Evolutionary conservation across 2,329 filamentous ascomycete species (phyloP).

Genomic region (Mycocentrospora acerina): DNA sequence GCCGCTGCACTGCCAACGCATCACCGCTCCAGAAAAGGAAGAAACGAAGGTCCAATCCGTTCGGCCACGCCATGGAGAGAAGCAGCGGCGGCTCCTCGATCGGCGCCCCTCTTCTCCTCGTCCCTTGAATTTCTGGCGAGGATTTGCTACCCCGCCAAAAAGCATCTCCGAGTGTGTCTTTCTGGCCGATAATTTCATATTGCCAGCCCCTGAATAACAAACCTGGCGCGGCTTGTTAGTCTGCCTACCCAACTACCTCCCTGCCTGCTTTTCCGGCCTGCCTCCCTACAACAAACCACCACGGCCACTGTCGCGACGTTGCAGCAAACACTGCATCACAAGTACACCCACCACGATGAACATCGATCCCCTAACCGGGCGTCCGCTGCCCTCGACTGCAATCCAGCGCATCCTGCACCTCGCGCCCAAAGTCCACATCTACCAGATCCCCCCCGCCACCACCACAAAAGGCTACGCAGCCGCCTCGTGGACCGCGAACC

Average conservation of each 20-base stretch:
- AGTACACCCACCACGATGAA: constrained; percentile 51
- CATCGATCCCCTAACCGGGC: constrained; percentile 70
- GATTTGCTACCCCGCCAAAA: constrained; percentile 18
- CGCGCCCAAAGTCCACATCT: constrained; percentile 74
- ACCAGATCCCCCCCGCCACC: constrained; percentile 78
- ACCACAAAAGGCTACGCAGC: constrained; percentile 79
- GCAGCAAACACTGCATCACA: neutral
- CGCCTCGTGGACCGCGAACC: constrained; percentile 70
- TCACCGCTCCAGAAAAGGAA: constrained; percentile 30
- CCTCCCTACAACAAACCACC: neutral
- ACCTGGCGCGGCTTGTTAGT: too few species aligned
- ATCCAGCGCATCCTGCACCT: constrained; percentile 86
- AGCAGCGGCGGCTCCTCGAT: constrained; percentile 13
- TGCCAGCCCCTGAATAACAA: too few species aligned
- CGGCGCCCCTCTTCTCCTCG: constrained; percentile 16
- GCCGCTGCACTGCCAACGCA: constrained; percentile 40
- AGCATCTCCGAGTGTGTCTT: too few species aligned
- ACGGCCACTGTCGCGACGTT: neutral
- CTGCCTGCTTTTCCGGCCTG: too few species aligned
- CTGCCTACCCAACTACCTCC: too few species aligned
- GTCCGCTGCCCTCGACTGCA: constrained; percentile 68
- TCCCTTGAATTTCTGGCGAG: constrained; percentile 1
- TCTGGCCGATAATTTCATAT: too few species aligned
- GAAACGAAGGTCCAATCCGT: constrained; percentile 29
- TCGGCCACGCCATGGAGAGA: neutral